Evolutionary conservation across 2,329 filamentous ascomycete species (phyloP), one percentile per base, ranked within the genome.

Genomic region (Thelonectria blattea): DNA sequence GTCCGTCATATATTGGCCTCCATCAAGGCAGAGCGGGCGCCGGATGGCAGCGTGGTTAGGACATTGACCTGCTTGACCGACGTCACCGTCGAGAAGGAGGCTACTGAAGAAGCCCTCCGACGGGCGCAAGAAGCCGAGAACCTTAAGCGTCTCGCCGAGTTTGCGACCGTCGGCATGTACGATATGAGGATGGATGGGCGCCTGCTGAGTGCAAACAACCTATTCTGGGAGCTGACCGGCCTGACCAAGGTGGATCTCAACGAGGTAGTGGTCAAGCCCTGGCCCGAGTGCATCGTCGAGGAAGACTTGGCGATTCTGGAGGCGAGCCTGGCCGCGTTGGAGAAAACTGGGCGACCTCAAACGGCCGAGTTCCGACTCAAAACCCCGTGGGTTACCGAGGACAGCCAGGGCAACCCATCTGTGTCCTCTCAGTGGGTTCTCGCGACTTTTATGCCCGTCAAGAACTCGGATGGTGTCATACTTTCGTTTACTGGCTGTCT

Each of bases 161-260:
- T 81, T 52, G 82, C 82, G 5, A 83, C 82, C 0, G 82, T 85
- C 11, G 82, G 82, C 53, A 81, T 85, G 79, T 85, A 83, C 64
- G 81, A 83, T 51, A 81, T 84, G 73, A 78, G 81, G 58, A 73
- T 80, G n/a, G 76, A 81, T 22, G 82, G 82, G 12, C 78, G 78
- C 3, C 70, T 85, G 8, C 70, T 83, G 3, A 79, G 80, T 22
- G 82, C 81, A 7, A 85, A 85, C 66, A 81, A 82, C 17, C 76
- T 82, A 12, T 85, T 85, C 65, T 84, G 79, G 69, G 80, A 83
- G 60, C 76, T 84, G 71, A 83, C 79, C 45, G 81, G 81, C 3
- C 63, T 84, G n/a, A 70, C 76, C 15, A 80, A 79, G 54, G 75
- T 78, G 12, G 79, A 82, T 48, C 72, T 76, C 8, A 66, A 70